Evolutionary conservation across 345 rosid genomes (phyloP).

Genomic region (Aquilaria yunnanensis): DNA sequence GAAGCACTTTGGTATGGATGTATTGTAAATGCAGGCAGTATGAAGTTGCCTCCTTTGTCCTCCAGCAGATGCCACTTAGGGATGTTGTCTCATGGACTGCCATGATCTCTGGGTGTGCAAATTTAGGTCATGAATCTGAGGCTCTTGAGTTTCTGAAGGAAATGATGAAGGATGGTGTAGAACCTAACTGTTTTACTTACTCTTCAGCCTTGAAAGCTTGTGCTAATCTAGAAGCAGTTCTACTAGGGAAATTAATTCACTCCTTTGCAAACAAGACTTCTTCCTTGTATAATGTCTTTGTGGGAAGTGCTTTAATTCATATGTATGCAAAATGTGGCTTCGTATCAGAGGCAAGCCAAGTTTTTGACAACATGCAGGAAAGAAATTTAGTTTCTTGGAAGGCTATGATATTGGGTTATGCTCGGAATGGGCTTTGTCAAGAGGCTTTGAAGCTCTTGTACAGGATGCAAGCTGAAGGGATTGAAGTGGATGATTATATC

Average conservation of each 20-base stretch:
- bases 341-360: conserved; percentile 61
- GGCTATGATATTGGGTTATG: conserved; percentile 78
- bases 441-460: conserved; percentile 85
- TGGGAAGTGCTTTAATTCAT: conserved; percentile 74
- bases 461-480: conserved; percentile 72
- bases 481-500: conserved; percentile 66
- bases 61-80: conserved; percentile 62
- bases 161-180: conserved; percentile 84
- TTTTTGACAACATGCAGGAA: conserved; percentile 74
- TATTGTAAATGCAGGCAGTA: conserved; percentile 77
- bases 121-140: conserved; percentile 67
- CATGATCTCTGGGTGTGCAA: conserved; percentile 74
- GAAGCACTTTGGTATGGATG: conserved; percentile 79
- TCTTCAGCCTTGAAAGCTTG: conserved; percentile 86
- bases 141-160: conserved; percentile 68
- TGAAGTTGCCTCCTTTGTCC: conserved; percentile 49
- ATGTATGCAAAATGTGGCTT: conserved; percentile 87
- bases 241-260: conserved; percentile 62
- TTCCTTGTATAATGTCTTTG: conserved; percentile 57
- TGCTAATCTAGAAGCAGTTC: conserved; percentile 59
- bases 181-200: conserved; percentile 74
- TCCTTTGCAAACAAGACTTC: conserved; percentile 73
- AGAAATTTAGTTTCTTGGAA: conserved; percentile 73
- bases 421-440: conserved; percentile 60
- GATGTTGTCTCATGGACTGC: conserved; percentile 95